Conservation (phyloP, 495 filamentous ascomycete genomes). For the Podospora bellae-mahoneyi region DNA sequence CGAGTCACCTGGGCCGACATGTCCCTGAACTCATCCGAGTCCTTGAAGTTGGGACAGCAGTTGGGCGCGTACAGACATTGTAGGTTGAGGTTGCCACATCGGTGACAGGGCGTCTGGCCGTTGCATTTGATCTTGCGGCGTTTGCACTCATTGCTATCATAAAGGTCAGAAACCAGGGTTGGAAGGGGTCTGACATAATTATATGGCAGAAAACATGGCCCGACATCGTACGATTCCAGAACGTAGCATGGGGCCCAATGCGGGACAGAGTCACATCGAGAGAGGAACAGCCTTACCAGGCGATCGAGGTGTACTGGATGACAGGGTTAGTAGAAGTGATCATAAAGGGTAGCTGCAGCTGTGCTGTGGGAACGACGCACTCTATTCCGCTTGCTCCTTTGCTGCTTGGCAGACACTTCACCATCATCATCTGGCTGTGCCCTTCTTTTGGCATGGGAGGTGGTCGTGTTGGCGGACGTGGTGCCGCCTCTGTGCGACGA, state of each 20-base stretch:
- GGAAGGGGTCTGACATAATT: not conserved
- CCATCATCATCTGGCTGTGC: conserved; percentile 35
- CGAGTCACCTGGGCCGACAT: conserved; percentile 69
- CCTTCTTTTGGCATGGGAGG: conserved; percentile 42
- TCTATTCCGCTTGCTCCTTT: conserved; percentile 60
- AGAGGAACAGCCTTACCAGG: conserved; percentile 59
- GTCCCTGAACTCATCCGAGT: conserved; percentile 80
- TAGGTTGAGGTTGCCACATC: conserved; percentile 77
- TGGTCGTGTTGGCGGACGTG: conserved; percentile 11
- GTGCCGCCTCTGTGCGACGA: conserved; percentile 11
- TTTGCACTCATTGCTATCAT: conserved; percentile 75
- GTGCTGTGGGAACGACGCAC: conserved; percentile 20
- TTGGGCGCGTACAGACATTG: conserved; percentile 89
- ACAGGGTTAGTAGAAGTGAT: conserved; percentile 9
- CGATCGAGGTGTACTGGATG: conserved; percentile 79
- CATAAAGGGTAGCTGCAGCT: not conserved
- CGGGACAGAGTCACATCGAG: not conserved
- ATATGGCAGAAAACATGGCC: not conserved
- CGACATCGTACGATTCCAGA: not conserved
- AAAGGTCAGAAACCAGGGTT: not conserved
- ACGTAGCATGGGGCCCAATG: not conserved
- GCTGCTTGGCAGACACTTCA: conserved; percentile 39
- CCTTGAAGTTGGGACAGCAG: conserved; percentile 79
- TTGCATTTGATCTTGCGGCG: conserved; percentile 92
- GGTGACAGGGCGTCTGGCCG: conserved; percentile 74